Evolutionary conservation across 2,329 filamentous ascomycete species (phyloP), one percentile per base, ranked within the genome.

Genomic region (Tolypocladium guangdongense): DNA sequence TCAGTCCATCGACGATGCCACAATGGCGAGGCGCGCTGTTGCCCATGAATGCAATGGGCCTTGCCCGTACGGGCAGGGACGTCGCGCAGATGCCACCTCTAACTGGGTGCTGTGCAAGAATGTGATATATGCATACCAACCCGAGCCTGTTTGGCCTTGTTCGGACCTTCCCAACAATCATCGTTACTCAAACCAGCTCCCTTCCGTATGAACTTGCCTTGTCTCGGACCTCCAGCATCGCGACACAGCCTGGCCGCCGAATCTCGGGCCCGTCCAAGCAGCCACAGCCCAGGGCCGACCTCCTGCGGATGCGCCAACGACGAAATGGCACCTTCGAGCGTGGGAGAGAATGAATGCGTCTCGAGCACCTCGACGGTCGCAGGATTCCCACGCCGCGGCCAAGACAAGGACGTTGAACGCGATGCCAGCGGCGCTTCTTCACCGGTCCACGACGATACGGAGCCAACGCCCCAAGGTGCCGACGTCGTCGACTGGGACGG

Each of bases 401-500:
- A 12, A 3, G 41, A 48, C 10, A 52, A 39, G 43, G 51, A 53
- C 12, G 7, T 53, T 11, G 52, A 53, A 33, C 47, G 52, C 20
- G 45, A 45, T 46, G 45, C 39, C 27, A 27, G 45, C 10, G 20
- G 36, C 46, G 20, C 22, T 4, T n/a, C 16, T 7, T 20, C 43
- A 7, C 43, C 43, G 14, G 10, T 30, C 20, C 48, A 39, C 14
- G 27, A 41, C 22, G 20, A 37, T 16, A 10, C 14, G 7, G 37
- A 45, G 22, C 12, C 35, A 8, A 10, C 35, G 4, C 1, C 35
- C 5, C 12, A 27, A n/a, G 46, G 32, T 7, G 22, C 46, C 6
- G 36, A n/a, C 35, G 11, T 81, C 14, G 76, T 86, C 14, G 76
- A 75, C 54, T 87, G 81, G 78, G 79, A 84, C 57, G 74, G 77